Evolutionary conservation across 2,329 filamentous ascomycete species (phyloP).

Genomic region (Ramichloridium luteum): DNA sequence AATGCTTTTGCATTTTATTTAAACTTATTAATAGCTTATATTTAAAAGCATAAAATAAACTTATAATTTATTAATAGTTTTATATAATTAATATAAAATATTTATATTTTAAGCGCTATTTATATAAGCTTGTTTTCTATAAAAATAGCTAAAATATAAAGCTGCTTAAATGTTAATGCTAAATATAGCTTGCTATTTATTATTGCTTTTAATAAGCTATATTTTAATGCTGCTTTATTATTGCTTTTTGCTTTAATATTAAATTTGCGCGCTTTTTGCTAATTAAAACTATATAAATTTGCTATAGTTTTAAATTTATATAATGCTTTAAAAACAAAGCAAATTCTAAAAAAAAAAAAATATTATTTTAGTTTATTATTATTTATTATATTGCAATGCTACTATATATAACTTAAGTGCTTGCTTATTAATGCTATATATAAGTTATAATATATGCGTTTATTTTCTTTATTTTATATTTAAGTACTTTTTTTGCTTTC

Average conservation of each 20-base stretch:
- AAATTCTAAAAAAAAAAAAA: background rate
- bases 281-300: background rate
- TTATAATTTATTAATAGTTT: background rate
- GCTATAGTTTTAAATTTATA: background rate
- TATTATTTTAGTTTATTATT: background rate
- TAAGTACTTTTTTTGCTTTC: slow-evolving; percentile 1
- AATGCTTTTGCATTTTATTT: too few species aligned
- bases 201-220: too few species aligned
- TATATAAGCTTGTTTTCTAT: too few species aligned
- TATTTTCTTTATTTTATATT: background rate
- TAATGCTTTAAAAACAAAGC: background rate
- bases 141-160: too few species aligned
- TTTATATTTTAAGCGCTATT: too few species aligned
- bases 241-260: too few species aligned
- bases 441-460: background rate
- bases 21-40: too few species aligned
- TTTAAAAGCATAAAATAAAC: too few species aligned
- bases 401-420: background rate
- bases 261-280: background rate
- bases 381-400: background rate
- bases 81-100: background rate
- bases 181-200: too few species aligned
- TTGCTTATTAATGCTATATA: background rate
- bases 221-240: too few species aligned
- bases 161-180: too few species aligned